Base-by-base conservation (phyloP, 495 filamentous ascomycete genomes). In the Penicillium subrubescens region DNA sequence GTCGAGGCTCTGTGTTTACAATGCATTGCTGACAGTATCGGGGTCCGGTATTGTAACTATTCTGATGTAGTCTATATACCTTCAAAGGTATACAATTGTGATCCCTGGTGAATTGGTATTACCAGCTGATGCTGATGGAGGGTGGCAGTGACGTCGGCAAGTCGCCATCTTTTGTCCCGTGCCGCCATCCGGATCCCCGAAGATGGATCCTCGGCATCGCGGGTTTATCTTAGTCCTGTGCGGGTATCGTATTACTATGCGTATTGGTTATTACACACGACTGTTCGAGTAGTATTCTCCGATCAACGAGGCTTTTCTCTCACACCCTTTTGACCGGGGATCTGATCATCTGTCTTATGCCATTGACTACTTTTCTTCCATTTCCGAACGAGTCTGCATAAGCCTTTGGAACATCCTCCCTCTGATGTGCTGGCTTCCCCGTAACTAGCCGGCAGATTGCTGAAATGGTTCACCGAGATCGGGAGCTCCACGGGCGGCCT, bases 101-200 rank as follows among this genome's bases (percentile, higher is more conserved):
- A 29, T 33, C 12, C 11, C 1, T 8, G 3, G 15, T 55, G 31
- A 55, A 55, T 19, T 35, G 12, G 31, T 55, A 55, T 19, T 37
- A 67, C 64, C 57, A 35, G 52, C 52, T 54, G 56, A 56, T 35
- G 51, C 43, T 57, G 54, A 59, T 62, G 63, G 57, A 19, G 64
- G 41, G n/a, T 53, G 60, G 67, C 58, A 73, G 67, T 79, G 77
- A 79, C 77, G 77, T 79, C 75, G 77, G 72, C 69, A 75, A 70
- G 68, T 74, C 64, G 71, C 64, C 70, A 67, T 68, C 63, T 63
- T 65, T 65, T 46, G 53, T 64, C 27, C 63, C 62, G 64, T 71
- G 68, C 62, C 64, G 59, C 51, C 68, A 69, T 66, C 63, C 64
- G 68, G 62, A 63, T 59, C 43, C 48, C 62, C 64, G 60, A 65